phyloP scores from a whole-genome alignment of 345 rosid species.

The Moricandia arvensis region DNA sequence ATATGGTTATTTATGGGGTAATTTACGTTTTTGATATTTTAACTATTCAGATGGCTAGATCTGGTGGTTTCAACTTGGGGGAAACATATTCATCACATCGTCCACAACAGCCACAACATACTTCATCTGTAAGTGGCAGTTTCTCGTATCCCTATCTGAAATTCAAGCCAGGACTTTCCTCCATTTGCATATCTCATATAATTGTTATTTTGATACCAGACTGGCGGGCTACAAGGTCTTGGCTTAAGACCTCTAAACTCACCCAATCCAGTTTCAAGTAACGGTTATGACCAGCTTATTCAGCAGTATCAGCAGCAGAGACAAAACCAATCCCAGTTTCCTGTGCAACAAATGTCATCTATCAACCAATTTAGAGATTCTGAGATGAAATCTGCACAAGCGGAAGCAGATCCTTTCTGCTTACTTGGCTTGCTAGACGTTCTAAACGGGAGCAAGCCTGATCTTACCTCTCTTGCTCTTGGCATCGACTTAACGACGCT shows the following conservation, averaged over 20 bases:
- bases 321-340: constrained; percentile 85
- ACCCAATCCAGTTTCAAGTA: constrained; percentile 59
- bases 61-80: constrained; percentile 86
- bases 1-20: background rate
- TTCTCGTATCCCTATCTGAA: constrained; percentile 49
- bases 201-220: constrained; percentile 42
- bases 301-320: constrained; percentile 83
- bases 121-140: constrained; percentile 74
- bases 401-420: constrained; percentile 77
- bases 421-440: constrained; percentile 79
- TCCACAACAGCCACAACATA: constrained; percentile 82
- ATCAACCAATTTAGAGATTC: constrained; percentile 86
- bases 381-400: constrained; percentile 69
- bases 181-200: background rate
- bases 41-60: constrained; percentile 75
- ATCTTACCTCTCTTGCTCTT: constrained; percentile 73
- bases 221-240: constrained; percentile 84
- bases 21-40: constrained; percentile 17
- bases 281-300: constrained; percentile 80
- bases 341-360: constrained; percentile 82
- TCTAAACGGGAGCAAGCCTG: constrained; percentile 77
- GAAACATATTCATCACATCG: constrained; percentile 85
- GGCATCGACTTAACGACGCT: constrained; percentile 95
- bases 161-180: background rate
- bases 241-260: constrained; percentile 87